Evolutionary conservation across 768 basidiomycete species (phyloP), one percentile per base, ranked within the genome.

Genomic region (Boletus coccyginus): DNA sequence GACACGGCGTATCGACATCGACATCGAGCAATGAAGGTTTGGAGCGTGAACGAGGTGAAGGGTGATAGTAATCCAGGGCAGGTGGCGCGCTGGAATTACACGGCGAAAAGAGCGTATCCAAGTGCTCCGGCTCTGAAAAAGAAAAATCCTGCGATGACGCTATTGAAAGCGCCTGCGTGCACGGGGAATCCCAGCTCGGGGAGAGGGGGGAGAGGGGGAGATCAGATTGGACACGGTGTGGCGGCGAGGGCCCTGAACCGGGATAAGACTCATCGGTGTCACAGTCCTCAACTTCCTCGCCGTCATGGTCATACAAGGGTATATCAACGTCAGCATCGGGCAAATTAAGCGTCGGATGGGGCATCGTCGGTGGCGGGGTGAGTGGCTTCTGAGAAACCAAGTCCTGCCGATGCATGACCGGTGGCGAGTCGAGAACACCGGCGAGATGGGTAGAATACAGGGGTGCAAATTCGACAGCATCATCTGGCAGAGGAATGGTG

Each of bases 351-450:
- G 73, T 75, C 42, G 64, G 56, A 31, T 70, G 74, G 21, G 75
- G 75, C 52, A 77, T 66, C 19, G 77, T 78, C 36, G 75, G 73
- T 17, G 78, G 78, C 50, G 78, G 79, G 19, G 78, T 76, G 55
- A 73, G 67, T 3, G 71, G 78, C 59, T 57, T 68, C 33, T 71
- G 68, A 31, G 55, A 67, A 21, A 61, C 58, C 46, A 69, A 50
- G 41, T 68, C 67, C 62, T 61, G 61, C 55, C 71, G 68, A 32
- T 66, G 68, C 64, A 74, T 66, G 49, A 70, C 65, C 1, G 65
- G 55, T 3, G 76, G 70, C 2, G 74, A 75, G 62, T 74, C 72
- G 50, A 74, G 67, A 24, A 74, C 53, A 16, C 75, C 72, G 4
- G 52, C 59, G 7, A 73, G 55, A 50, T 68, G 70, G 3, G 67